Evolutionary conservation across 768 basidiomycete species (phyloP).

Genomic region (Epithele typhae): DNA sequence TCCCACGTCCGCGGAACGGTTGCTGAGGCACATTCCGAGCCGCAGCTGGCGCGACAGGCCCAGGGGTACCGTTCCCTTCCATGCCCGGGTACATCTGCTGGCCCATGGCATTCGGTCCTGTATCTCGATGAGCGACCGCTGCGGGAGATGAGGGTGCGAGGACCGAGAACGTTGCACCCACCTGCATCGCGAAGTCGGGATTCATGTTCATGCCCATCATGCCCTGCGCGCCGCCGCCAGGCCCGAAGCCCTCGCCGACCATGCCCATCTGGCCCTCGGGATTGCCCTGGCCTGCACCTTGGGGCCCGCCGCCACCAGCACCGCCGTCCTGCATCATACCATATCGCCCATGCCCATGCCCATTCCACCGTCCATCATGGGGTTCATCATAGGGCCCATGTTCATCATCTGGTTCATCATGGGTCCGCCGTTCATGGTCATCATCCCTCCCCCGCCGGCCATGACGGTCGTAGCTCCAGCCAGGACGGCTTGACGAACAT

Average conservation of each 20-base stretch:
- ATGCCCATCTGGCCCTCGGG: conserved; percentile 30
- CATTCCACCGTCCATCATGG: conserved; percentile 76
- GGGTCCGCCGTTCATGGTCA: conserved; percentile 31
- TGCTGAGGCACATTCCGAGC: conserved; percentile 31
- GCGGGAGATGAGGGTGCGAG: no score
- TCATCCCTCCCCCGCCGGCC: conserved; percentile 45
- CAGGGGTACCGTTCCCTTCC: conserved; percentile 49
- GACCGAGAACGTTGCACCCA: conserved; percentile 37
- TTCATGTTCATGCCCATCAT: conserved; percentile 74
- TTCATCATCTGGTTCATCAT: conserved; percentile 34
- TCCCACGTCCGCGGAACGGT: conserved; percentile 40
- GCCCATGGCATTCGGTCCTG: conserved; percentile 60
- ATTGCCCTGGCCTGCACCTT: conserved; percentile 17
- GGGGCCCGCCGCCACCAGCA: conserved; percentile 16
- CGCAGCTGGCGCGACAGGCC: conserved; percentile 28
- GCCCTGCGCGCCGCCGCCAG: conserved; percentile 39
- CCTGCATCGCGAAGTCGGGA: conserved; percentile 73
- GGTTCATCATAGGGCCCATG: conserved; percentile 40
- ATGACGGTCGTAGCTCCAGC: conserved; percentile 76
- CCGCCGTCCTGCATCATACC: conserved; percentile 23
- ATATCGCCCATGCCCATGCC: conserved; percentile 43
- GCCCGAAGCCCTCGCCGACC: conserved; percentile 29
- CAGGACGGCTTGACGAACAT: conserved; percentile 85
- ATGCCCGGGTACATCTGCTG: conserved; percentile 68
- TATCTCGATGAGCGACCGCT: no score